Conservation (phyloP, 1,139 yeast genomes). For the Tardiomyces depauwii region DNA sequence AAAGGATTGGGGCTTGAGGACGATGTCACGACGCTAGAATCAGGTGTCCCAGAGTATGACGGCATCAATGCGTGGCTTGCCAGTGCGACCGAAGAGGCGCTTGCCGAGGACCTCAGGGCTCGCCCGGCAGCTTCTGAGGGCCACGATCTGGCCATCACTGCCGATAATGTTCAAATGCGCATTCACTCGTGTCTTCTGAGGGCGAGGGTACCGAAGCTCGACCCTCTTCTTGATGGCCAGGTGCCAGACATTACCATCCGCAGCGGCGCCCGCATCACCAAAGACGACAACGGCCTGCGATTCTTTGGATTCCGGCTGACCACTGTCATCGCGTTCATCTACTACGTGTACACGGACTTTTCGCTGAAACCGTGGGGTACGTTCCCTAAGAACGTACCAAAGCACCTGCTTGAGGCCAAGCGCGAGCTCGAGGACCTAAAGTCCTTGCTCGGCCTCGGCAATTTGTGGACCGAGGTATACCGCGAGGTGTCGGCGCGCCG, state of each 20-base stretch:
- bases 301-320: neutral
- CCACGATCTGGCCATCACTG: neutral
- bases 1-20: neutral
- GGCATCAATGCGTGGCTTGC: neutral
- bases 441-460: constrained; percentile 10
- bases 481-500: constrained; percentile 9
- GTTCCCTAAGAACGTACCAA: constrained; percentile 11
- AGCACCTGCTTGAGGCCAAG: constrained; percentile 16
- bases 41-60: neutral
- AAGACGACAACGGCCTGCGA: neutral
- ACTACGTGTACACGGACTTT: constrained; percentile 39
- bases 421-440: constrained; percentile 15
- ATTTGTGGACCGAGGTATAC: constrained; percentile 13
- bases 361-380: constrained; percentile 32
- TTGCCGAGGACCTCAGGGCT: neutral
- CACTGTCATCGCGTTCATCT: constrained; percentile 17
- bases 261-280: neutral
- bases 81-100: neutral
- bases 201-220: neutral
- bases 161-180: neutral
- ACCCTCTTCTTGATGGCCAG: neutral
- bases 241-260: neutral
- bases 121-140: neutral
- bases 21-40: neutral
- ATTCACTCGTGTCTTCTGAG: neutral